Evolutionary conservation across 257 asterid genomes (phyloP).

Genomic region (Solanum dulcamara): DNA sequence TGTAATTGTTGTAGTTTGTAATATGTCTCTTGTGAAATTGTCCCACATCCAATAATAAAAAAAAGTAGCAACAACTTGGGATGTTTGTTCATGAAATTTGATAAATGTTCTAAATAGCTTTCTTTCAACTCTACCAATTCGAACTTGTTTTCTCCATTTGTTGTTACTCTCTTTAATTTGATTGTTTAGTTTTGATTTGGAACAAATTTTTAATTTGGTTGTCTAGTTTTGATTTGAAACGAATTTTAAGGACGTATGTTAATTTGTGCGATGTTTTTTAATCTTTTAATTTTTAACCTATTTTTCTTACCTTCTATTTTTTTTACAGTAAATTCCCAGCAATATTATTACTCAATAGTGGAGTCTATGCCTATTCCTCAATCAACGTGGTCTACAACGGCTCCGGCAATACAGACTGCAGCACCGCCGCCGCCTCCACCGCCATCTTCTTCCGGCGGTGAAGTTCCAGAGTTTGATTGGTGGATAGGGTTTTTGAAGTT

Average conservation of each 20-base stretch:
- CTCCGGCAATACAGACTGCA: slow-evolving; percentile 13
- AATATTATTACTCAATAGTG: slow-evolving; percentile 7
- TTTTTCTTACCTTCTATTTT: neutral
- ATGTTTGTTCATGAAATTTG: neutral
- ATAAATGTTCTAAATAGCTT: neutral
- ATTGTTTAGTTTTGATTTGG: too few relatives aligned
- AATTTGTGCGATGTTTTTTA: too few relatives aligned
- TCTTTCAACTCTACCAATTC: neutral
- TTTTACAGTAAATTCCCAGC: neutral
- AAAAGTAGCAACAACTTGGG: neutral
- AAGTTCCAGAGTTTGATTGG: slow-evolving; percentile 22
- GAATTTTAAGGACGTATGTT: too few relatives aligned
- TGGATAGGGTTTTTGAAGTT: slow-evolving; percentile 29
- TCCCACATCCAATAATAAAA: neutral
- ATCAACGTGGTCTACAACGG: slow-evolving; percentile 36
- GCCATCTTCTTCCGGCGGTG: neutral
- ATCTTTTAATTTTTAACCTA: neutral
- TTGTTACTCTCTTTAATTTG: neutral
- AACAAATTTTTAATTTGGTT: too few relatives aligned
- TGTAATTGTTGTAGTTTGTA: neutral
- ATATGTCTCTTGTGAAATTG: neutral
- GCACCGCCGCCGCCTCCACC: slow-evolving; percentile 7
- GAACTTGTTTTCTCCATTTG: neutral
- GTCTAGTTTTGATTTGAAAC: too few relatives aligned
- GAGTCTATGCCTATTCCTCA: slow-evolving; percentile 19